Percentiles rank a stretch among this genome's conserved stretches.
Conservation (phyloP, 495 filamentous ascomycete species). For the Sordaria brevicollis region DNA sequence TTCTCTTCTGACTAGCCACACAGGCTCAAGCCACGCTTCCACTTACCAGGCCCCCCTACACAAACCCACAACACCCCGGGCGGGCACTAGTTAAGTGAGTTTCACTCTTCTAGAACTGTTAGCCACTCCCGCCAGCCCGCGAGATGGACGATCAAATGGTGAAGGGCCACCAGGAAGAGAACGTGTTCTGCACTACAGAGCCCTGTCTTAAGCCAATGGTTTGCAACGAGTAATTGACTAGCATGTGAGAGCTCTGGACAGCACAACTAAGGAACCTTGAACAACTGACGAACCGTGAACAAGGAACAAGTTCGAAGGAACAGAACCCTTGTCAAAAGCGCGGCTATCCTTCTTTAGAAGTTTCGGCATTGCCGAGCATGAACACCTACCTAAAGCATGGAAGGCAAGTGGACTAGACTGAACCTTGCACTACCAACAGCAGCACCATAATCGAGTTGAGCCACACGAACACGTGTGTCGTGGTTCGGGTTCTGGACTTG, state of each 20-base stretch:
- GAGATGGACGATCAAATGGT: background rate
- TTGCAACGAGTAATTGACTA: background rate
- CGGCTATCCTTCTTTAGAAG: background rate
- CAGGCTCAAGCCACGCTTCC: background rate
- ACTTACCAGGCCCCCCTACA: background rate
- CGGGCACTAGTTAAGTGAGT: background rate
- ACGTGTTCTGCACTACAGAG: background rate
- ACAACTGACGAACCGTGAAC: background rate
- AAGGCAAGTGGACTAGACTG: background rate
- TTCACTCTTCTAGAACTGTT: background rate
- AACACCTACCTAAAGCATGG: background rate
- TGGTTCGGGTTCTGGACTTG: background rate
- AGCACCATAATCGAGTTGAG: no score
- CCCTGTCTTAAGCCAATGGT: background rate
- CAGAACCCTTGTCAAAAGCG: background rate
- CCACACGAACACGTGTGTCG: background rate
- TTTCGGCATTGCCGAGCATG: background rate
- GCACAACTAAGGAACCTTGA: no score
- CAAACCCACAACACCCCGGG: no score
- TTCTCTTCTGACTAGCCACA: background rate
- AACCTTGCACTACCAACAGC: background rate
- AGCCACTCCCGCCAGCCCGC: background rate
- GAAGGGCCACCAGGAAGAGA: background rate
- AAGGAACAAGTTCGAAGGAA: background rate
- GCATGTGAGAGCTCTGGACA: no score